Evolutionary conservation across 2,329 filamentous ascomycete genomes (phyloP).

Genomic region (Xylariaceae sp.): DNA sequence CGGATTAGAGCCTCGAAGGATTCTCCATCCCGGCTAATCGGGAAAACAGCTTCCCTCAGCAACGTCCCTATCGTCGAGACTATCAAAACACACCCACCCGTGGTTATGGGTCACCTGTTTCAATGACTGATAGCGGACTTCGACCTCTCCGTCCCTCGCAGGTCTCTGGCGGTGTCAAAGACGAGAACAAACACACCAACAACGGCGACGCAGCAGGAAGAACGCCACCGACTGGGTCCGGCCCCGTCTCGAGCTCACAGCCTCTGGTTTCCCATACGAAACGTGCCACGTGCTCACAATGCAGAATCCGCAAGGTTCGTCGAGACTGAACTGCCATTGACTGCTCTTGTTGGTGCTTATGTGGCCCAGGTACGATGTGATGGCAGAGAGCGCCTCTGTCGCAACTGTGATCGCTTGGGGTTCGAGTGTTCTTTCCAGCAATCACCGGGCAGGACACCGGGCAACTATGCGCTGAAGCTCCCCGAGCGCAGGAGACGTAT

Average conservation of each 20-base stretch:
- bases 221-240: background rate
- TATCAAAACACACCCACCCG: too few species aligned
- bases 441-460: constrained; percentile 16
- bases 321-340: background rate
- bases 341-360: background rate
- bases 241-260: constrained; percentile 6
- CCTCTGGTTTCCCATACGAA: constrained; percentile 11
- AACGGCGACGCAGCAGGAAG: background rate
- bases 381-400: constrained; percentile 27
- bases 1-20: too few species aligned
- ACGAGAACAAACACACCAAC: background rate
- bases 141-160: constrained; percentile 25
- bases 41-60: too few species aligned
- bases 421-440: constrained; percentile 34
- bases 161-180: constrained; percentile 9
- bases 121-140: constrained; percentile 23
- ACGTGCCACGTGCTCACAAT: constrained; percentile 27
- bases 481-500: constrained; percentile 27
- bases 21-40: too few species aligned
- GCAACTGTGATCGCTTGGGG: constrained; percentile 32
- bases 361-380: constrained; percentile 27
- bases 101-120: background rate
- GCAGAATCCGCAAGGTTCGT: constrained; percentile 25
- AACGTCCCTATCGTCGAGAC: too few species aligned
- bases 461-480: constrained; percentile 24